Percentiles rank a stretch among this genome's conserved stretches.
These are phyloP conservation scores for Phytopythium ostracodes DNA, from an alignment of 352 stramenopile species.

Conservation along the genomic window DNA sequence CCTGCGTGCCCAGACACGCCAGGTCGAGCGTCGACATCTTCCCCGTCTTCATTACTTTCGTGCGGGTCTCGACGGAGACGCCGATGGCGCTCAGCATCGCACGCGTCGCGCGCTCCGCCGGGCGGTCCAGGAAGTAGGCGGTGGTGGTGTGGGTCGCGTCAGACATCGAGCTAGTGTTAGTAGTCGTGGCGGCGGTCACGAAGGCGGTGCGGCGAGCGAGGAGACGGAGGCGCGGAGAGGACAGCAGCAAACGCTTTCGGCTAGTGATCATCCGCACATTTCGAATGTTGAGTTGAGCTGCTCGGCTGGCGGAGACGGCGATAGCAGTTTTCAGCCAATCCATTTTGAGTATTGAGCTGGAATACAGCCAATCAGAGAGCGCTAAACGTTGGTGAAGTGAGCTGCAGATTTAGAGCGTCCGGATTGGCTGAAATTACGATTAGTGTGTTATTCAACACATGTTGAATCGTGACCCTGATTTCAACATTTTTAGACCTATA, in stretches of 20 bases:
- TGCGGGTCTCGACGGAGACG: slow-evolving; percentile 21
- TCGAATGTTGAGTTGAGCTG: too few relatives aligned
- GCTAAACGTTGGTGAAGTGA: not conserved
- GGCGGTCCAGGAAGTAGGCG: slow-evolving; percentile 58
- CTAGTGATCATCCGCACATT: not conserved
- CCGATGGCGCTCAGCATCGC: slow-evolving; percentile 51
- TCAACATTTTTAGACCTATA: too few relatives aligned
- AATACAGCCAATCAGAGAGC: not conserved
- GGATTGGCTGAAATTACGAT: too few relatives aligned
- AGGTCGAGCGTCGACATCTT: slow-evolving; percentile 11
- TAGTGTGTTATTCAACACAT: too few relatives aligned
- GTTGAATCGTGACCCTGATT: too few relatives aligned
- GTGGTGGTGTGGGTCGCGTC: not conserved
- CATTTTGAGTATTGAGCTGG: not conserved
- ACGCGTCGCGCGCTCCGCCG: slow-evolving; percentile 51
- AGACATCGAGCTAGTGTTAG: not conserved
- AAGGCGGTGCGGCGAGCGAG: too few relatives aligned
- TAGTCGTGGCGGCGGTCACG: not conserved
- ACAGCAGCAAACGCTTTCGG: not conserved
- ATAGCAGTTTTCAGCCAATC: not conserved
- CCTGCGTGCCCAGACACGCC: not conserved
- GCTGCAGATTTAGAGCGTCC: too few relatives aligned
- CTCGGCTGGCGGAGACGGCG: not conserved
- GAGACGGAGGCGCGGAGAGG: not conserved
- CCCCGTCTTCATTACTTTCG: not conserved